Evolutionary conservation across 1,284 basidiomycete genomes (phyloP).

Genomic region (Cryptococcus hybrid): DNA sequence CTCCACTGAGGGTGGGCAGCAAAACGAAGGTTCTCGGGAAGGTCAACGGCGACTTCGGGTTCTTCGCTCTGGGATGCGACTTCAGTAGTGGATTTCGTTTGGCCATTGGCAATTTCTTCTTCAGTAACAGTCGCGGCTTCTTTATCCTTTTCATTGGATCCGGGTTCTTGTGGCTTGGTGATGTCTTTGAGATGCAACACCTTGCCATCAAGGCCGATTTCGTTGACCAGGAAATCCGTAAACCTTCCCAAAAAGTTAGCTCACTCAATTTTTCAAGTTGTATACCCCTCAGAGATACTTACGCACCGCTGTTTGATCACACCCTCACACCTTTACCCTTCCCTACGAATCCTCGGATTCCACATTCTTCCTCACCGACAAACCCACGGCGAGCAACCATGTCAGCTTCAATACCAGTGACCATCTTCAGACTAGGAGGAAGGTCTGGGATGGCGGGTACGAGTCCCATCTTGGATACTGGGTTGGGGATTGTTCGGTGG

Average conservation of each 20-base stretch:
- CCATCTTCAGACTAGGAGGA: slow-evolving; percentile 36
- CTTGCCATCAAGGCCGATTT: slow-evolving; percentile 75
- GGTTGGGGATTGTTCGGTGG: slow-evolving; percentile 14
- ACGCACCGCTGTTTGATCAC: slow-evolving; percentile 91
- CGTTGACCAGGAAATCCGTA: slow-evolving; percentile 90
- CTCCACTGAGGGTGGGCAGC: slow-evolving; percentile 60
- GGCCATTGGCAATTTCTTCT: neutral
- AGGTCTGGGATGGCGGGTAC: slow-evolving; percentile 32
- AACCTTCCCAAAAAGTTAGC: slow-evolving; percentile 59
- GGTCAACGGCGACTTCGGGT: neutral
- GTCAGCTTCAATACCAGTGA: slow-evolving; percentile 33
- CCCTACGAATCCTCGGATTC: slow-evolving; percentile 84
- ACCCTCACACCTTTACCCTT: slow-evolving; percentile 69
- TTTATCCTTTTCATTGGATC: slow-evolving; percentile 7
- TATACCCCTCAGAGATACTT: neutral
- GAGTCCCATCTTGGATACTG: slow-evolving; percentile 38
- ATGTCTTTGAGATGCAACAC: slow-evolving; percentile 76
- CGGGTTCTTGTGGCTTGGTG: slow-evolving; percentile 60
- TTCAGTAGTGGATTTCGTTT: neutral
- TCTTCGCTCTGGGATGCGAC: slow-evolving; percentile 9
- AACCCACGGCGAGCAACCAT: slow-evolving; percentile 27
- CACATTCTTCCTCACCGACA: slow-evolving; percentile 78
- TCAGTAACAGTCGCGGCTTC: neutral
- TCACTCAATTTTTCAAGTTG: neutral
- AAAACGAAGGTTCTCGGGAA: slow-evolving; percentile 29